phyloP scores from a whole-genome alignment of 495 filamentous ascomycete genomes.

The Xylaria acuta region DNA sequence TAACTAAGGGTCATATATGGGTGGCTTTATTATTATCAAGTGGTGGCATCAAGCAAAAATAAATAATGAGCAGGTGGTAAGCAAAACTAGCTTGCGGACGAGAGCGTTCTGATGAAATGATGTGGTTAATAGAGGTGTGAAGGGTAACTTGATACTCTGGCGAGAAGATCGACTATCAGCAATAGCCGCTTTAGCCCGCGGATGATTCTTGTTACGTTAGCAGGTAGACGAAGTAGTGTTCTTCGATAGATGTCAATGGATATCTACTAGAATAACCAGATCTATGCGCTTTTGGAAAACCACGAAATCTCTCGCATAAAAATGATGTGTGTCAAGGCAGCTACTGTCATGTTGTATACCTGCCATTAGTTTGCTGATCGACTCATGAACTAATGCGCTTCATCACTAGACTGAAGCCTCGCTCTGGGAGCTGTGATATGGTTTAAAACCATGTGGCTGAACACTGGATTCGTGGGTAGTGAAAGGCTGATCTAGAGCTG shows the following conservation, averaged over 20 bases:
- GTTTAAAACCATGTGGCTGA: background rate
- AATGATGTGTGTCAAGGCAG: too few species aligned
- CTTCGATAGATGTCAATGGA: background rate
- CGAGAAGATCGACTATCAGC: slow-evolving; percentile 1
- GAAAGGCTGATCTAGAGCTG: background rate
- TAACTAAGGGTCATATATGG: background rate
- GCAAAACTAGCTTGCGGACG: background rate
- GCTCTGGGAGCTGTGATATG: background rate
- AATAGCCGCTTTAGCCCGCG: background rate
- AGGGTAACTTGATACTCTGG: background rate
- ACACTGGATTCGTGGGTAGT: background rate
- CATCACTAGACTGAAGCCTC: background rate
- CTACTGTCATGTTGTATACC: background rate
- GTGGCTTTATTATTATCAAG: background rate
- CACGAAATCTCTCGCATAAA: background rate
- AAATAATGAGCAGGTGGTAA: background rate
- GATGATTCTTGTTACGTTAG: background rate
- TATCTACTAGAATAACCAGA: background rate
- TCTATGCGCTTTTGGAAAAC: background rate
- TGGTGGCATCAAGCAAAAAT: background rate
- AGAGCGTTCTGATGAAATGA: background rate
- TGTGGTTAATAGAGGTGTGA: background rate
- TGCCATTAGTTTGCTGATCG: background rate
- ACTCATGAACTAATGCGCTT: background rate
- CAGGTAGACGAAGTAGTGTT: background rate